Evolutionary conservation across 2,329 filamentous ascomycete genomes (phyloP), one percentile per base, ranked within the genome.

Genomic region (Fusarium foetens): DNA sequence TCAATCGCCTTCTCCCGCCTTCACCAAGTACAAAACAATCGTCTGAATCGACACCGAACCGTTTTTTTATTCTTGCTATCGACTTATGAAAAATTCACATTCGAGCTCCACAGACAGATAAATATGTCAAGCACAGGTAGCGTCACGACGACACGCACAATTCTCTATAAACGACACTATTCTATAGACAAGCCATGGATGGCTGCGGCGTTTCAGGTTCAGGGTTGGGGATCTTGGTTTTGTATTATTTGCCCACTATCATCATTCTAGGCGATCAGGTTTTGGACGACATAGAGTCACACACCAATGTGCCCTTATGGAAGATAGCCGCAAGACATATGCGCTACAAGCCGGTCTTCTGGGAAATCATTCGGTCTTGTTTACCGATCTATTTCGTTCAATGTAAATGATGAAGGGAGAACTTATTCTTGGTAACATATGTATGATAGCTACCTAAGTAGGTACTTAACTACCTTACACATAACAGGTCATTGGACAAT

Each of bases 61-160:
- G 14, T 59, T 53, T 58, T 63, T 51, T 52, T 51, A 66, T 58
- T 63, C 62, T 61, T 63, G 45, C 58, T 60, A 67, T 60, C 39
- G 58, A 60, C n/a, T 61, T 43, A 72, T 68, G 58, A 73, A 70
- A 70, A 48, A 42, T 46, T 54, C 45, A 62, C 35, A 67, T 49
- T 52, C 39, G 52, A 58, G 53, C 43, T 53, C 58, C 25, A 73
- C 54, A 71, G 45, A 64, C 69, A 59, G 45, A 68, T 65, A 58
- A 49, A 74, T 27, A 70, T 58, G 53, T 58, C 55, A 51, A 66
- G 48, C 61, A 72, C 54, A 45, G 42, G 41, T 45, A 71, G 68
- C 68, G 64, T 70, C 64, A 74, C 59, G 71, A 74, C 65, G 71
- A 74, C 52, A 74, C 62, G 71, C 58, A 72, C 55, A 69, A 45